Evolutionary conservation across 495 filamentous ascomycete genomes (phyloP).

Genomic region (Cercophora sp.): DNA sequence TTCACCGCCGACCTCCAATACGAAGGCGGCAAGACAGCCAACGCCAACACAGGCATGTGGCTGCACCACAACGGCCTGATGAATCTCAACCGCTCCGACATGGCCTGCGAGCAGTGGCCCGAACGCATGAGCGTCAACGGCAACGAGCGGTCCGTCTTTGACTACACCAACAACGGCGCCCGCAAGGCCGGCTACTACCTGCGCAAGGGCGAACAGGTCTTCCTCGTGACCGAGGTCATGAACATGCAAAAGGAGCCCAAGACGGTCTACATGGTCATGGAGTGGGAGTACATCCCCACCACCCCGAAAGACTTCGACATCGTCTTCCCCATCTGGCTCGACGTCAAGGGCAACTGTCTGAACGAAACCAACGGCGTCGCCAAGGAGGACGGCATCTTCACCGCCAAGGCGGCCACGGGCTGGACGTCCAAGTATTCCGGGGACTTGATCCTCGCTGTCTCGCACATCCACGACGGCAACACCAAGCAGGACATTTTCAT

Average conservation of each 20-base stretch:
- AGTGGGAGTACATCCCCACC: conserved; percentile 7
- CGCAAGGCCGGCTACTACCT: conserved; percentile 15
- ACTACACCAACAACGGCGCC: conserved; percentile 12
- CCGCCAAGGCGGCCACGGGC: neutral
- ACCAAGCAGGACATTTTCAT: neutral
- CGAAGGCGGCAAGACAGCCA: conserved; percentile 7
- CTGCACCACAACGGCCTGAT: conserved; percentile 14
- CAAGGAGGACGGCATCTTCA: neutral
- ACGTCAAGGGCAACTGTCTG: conserved; percentile 14
- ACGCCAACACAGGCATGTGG: conserved; percentile 16
- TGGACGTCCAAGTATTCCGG: neutral
- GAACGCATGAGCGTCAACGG: conserved; percentile 12
- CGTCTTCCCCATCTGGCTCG: conserved; percentile 12
- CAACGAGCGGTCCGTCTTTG: conserved; percentile 9
- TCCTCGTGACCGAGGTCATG: conserved; percentile 4
- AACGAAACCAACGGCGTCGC: neutral
- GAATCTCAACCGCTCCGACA: conserved; percentile 14
- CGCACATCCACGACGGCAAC: conserved; percentile 15
- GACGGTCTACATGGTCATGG: conserved; percentile 5
- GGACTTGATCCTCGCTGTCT: conserved; percentile 7
- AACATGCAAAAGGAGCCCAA: neutral
- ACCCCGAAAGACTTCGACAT: conserved; percentile 6
- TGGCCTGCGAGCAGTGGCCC: conserved; percentile 6
- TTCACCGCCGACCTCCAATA: neutral
- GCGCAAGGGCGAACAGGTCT: conserved; percentile 1